Evolutionary conservation across 176 grass and related monocot genomes (phyloP), one percentile per base, ranked within the genome.

Genomic region (Musa schizocarpa): DNA sequence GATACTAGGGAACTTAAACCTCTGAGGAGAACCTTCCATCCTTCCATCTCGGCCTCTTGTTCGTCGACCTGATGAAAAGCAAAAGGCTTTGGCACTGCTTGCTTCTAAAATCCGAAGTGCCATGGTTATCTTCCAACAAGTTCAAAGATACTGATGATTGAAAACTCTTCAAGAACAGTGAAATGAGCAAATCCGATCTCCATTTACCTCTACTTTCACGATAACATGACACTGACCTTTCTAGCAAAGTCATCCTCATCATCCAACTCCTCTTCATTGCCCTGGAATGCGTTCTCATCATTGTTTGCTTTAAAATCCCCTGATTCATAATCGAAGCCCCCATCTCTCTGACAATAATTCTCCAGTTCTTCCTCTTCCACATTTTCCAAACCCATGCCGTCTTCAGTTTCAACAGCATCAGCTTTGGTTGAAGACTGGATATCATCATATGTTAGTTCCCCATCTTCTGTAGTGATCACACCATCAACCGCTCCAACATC

Each of bases 181-280:
- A 81, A 52, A 74, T 9, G 86, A 56, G 66, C 57, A 85, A 79
- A 23, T 74, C 61, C 50, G 59, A 4, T 77, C 23, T 19, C 23
- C 24, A 22, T 67, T 24, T 9, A 56, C 34, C 34, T 6, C 34
- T 43, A 6, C 54, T 55, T 61, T 88, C 70, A 99, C 55, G 90
- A 87, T 43, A 94, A 78, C 79, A 92, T 54, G 13, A 87, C 88
- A 22, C 91, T 91, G 1, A 99, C 88, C 91, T 89, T 89, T 22
- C 8, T 89, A 73, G 96, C 88, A 72, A 99, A 99, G 69, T 86
- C 92, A 56, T 99, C 87, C 54, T 87, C 90, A 12, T 92, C 91
- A 8, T 96, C 89, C 2, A 79, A 81, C 50, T 93, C 89, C 8
- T 91, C 86, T 52, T 92, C 88, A 0, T 83, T 83, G 0, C 86